phyloP scores from a whole-genome alignment of 352 stramenopile genomes.

The Phytophthora vignae region DNA sequence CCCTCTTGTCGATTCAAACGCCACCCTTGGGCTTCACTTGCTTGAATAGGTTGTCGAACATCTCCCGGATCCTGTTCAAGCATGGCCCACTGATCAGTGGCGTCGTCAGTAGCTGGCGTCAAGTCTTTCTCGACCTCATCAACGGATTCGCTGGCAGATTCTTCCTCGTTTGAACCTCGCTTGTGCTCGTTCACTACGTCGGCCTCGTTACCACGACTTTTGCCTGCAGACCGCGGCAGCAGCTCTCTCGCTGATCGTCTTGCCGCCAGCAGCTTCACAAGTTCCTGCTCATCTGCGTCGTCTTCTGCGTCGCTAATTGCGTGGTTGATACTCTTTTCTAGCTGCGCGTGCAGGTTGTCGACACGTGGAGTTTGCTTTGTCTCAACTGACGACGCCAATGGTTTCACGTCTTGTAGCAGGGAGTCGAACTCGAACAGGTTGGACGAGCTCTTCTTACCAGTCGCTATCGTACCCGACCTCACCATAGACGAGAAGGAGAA shows the following conservation, averaged over 20 bases:
- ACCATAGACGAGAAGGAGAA: slow-evolving; percentile 39
- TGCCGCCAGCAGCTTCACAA: slow-evolving; percentile 37
- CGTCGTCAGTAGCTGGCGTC: neutral
- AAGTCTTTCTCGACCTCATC: neutral
- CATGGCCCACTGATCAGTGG: slow-evolving; percentile 15
- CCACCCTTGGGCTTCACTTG: neutral
- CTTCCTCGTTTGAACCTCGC: neutral
- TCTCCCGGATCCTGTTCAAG: slow-evolving; percentile 3
- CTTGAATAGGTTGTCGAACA: neutral
- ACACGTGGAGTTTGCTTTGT: neutral
- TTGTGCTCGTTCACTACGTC: neutral
- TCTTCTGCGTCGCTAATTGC: slow-evolving; percentile 4
- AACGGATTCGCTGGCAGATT: neutral
- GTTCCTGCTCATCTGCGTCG: slow-evolving; percentile 34
- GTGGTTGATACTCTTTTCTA: slow-evolving; percentile 2
- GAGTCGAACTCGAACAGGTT: slow-evolving; percentile 69
- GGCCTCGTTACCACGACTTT: neutral
- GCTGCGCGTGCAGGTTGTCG: neutral
- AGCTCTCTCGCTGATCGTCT: slow-evolving; percentile 39
- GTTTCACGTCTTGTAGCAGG: slow-evolving; percentile 39
- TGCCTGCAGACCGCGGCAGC: neutral
- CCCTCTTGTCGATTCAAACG: neutral
- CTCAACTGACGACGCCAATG: neutral
- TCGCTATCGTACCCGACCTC: neutral
- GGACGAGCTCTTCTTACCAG: neutral